phyloP scores from a whole-genome alignment of 78 protist genomes.

The Acrasis kona region DNA sequence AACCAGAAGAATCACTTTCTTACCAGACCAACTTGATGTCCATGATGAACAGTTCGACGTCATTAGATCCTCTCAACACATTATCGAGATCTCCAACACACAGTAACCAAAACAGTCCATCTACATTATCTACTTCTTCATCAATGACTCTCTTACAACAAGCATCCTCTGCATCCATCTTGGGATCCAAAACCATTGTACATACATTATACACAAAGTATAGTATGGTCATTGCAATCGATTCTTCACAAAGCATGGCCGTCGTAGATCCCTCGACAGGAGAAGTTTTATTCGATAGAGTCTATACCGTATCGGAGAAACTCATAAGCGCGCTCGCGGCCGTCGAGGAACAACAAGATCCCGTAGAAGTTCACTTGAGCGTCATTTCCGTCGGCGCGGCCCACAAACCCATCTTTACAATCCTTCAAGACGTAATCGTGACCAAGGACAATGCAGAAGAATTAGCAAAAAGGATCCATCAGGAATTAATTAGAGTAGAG shows the following conservation, averaged over 20 bases:
- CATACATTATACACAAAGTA: not conserved
- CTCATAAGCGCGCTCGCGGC: not conserved
- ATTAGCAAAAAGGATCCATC: not conserved
- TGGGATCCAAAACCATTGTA: not conserved
- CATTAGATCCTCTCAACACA: too few relatives aligned
- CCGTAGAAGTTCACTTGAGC: not conserved
- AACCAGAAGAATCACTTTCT: too few relatives aligned
- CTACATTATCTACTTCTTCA: too few relatives aligned
- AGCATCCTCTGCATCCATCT: too few relatives aligned
- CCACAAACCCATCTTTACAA: not conserved
- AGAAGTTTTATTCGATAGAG: not conserved
- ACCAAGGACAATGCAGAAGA: not conserved
- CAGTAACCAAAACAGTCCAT: too few relatives aligned
- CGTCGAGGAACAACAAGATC: not conserved
- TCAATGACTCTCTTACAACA: too few relatives aligned
- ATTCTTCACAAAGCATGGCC: not conserved
- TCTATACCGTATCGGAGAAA: not conserved
- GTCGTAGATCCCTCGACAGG: not conserved
- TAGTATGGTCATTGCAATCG: not conserved
- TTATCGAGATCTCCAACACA: too few relatives aligned
- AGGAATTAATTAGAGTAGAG: not conserved
- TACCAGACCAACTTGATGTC: too few relatives aligned
- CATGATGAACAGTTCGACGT: too few relatives aligned
- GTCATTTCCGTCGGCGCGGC: not conserved
- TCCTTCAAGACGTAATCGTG: not conserved